A percentile compares a stretch with the other conserved stretches of the same genome.
phyloP scores from a whole-genome alignment of 345 rosid genomes.

The Theobroma cacao region DNA sequence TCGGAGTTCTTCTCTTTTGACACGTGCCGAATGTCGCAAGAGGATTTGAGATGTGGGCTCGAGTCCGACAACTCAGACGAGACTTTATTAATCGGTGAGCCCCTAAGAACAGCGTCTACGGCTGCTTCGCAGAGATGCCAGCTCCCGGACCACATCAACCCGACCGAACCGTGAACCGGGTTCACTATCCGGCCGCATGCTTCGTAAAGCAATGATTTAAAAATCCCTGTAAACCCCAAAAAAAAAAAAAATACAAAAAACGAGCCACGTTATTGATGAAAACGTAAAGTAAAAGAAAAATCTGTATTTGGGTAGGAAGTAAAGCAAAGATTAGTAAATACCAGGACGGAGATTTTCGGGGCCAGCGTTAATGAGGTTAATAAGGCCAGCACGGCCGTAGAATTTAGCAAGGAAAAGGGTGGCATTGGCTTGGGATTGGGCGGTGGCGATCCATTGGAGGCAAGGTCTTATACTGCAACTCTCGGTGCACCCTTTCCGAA shows the following conservation, averaged over 20 bases:
- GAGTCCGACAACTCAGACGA: conserved; percentile 15
- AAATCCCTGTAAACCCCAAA: conserved; percentile 34
- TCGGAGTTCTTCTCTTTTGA: conserved; percentile 14
- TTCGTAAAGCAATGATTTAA: conserved; percentile 58
- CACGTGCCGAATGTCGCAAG: conserved; percentile 38
- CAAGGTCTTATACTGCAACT: conserved; percentile 72
- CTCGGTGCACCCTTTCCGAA: conserved; percentile 72
- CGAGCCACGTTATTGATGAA: not conserved
- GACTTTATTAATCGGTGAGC: conserved; percentile 25
- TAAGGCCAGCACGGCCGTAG: conserved; percentile 86
- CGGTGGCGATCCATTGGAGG: conserved; percentile 62
- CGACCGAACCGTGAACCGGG: conserved; percentile 52
- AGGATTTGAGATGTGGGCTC: not conserved
- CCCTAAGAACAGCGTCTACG: conserved; percentile 52
- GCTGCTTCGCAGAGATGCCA: conserved; percentile 69
- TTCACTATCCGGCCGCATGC: conserved; percentile 60
- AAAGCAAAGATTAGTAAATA: conserved; percentile 9
- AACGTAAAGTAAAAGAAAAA: not conserved
- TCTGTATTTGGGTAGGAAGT: not conserved
- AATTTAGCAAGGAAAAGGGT: conserved; percentile 89
- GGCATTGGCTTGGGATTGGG: conserved; percentile 75
- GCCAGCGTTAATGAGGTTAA: conserved; percentile 79
- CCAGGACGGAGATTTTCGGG: conserved; percentile 74
- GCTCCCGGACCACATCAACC: conserved; percentile 47
- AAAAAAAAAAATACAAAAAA: no score